phyloP scores from a whole-genome alignment of 768 basidiomycete species.

The Hortiboletus campestris region DNA sequence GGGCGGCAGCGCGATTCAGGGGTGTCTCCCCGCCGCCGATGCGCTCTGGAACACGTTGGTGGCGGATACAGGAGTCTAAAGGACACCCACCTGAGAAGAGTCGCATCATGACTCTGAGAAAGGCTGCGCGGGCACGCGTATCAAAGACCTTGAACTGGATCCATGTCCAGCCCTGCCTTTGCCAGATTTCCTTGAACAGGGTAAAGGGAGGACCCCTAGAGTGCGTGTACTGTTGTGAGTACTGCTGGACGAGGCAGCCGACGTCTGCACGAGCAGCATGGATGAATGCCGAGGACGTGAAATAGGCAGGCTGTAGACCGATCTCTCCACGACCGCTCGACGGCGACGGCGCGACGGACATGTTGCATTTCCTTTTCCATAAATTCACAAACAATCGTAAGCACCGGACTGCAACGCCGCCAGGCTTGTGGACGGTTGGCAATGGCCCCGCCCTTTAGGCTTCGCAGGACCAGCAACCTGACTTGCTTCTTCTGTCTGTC shows the following conservation, averaged over 20 bases:
- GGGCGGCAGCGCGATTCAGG: constrained; percentile 53
- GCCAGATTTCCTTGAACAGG: constrained; percentile 73
- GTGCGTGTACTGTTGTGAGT: constrained; percentile 45
- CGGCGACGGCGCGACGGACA: constrained; percentile 52
- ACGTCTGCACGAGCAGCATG: constrained; percentile 65
- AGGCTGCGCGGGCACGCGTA: constrained; percentile 57
- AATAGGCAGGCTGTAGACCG: constrained; percentile 70
- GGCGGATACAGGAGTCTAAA: neutral
- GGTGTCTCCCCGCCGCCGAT: constrained; percentile 48
- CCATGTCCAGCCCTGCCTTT: constrained; percentile 66
- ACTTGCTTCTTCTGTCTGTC: constrained; percentile 77
- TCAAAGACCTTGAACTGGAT: constrained; percentile 76
- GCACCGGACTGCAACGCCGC: neutral
- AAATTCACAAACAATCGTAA: constrained; percentile 14
- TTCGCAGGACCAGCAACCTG: constrained; percentile 49
- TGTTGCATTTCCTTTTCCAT: constrained; percentile 26
- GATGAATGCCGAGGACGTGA: constrained; percentile 75
- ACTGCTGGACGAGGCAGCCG: constrained; percentile 48
- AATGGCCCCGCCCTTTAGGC: constrained; percentile 34
- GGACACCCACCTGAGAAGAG: constrained; percentile 61
- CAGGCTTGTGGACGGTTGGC: neutral
- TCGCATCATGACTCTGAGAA: constrained; percentile 57
- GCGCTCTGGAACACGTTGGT: constrained; percentile 44
- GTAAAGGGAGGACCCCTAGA: constrained; percentile 50
- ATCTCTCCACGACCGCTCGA: constrained; percentile 59